Evolutionary conservation across 768 basidiomycete genomes (phyloP), one percentile per base, ranked within the genome.

Genomic region (Mycena belliarum): DNA sequence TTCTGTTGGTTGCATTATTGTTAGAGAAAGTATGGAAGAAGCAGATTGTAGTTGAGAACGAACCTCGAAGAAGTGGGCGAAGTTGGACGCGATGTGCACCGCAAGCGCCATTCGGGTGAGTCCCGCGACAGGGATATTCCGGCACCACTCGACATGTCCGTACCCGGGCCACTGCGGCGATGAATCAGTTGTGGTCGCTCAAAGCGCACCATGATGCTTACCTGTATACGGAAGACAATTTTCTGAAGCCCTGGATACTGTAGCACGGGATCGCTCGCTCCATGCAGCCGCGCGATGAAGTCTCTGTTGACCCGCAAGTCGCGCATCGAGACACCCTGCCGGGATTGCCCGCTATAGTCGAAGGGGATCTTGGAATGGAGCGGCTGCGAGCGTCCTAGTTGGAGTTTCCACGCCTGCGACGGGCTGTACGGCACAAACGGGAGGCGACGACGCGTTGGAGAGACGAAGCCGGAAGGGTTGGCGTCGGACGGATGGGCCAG

Each of bases 81-180:
- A 76, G 15, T 72, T 73, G 26, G 57, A 63, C 1, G 80, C 73
- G 23, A 82, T 61, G 0, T 67, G 64, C 0, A 69, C 66, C 0
- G 72, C 81, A 9, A 82, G 67, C 38, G 77, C 72, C 1, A 72
- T 76, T 1, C 81, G 74, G 1, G 81, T 81, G n/a, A 82, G 51
- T 4, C 67, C 53, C 33, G 66, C 67, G 15, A 81, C 52, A 6
- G 76, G 74, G 21, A 82, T 68, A 21, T 65, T 58, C 21, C 72
- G 73, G 20, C 63, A 60, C 73, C 75, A 80, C 12, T 76, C 70
- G 38, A 78, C 52, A 47, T 76, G 71, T 15, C 72, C 72, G 52
- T 81, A 82, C 6, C 80, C 80, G 21, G 80, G 78, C 80, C 80
- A 82, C 81, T 82, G 50, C 4, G 26, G 28, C 28, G 25, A 37